Evolutionary conservation across 805 yeast genomes (phyloP).

Genomic region (Suhomyces kilbournensis): DNA sequence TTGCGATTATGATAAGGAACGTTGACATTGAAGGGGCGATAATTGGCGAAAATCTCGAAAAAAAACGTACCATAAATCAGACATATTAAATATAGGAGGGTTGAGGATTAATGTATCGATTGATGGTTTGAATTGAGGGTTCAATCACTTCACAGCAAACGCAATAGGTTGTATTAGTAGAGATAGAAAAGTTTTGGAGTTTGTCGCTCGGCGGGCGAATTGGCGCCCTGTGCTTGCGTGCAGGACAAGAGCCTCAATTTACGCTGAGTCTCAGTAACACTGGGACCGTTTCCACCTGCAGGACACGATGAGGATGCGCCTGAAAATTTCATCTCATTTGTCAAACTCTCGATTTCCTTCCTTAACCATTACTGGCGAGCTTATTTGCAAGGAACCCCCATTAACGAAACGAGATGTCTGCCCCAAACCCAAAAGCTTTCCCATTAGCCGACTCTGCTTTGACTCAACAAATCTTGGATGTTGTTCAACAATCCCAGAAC

Average conservation of each 20-base stretch:
- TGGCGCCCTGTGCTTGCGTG: not conserved
- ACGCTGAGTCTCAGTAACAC: not conserved
- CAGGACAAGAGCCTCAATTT: not conserved
- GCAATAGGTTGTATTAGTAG: not conserved
- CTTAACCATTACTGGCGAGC: slow-evolving; percentile 21
- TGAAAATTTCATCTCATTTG: not conserved
- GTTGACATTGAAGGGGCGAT: not conserved
- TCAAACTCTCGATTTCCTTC: not conserved
- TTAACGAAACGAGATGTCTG: slow-evolving; percentile 51
- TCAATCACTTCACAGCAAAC: slow-evolving; percentile 1
- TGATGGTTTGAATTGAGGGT: slow-evolving; percentile 3
- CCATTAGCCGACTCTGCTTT: slow-evolving; percentile 97
- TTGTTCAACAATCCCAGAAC: slow-evolving; percentile 96
- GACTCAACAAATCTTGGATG: slow-evolving; percentile 94
- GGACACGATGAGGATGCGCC: slow-evolving; percentile 2
- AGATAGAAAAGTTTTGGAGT: slow-evolving; percentile 3
- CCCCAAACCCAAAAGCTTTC: slow-evolving; percentile 97
- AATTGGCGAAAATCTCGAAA: not conserved
- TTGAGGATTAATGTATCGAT: slow-evolving; percentile 1
- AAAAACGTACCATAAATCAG: slow-evolving; percentile 72
- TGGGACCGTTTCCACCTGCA: not conserved
- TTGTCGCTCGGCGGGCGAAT: slow-evolving; percentile 2
- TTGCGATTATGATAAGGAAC: not conserved
- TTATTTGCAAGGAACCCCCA: slow-evolving; percentile 30
- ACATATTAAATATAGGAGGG: slow-evolving; percentile 40